Conservation (phyloP, 768 basidiomycete species). For the Boletus fagicola region DNA sequence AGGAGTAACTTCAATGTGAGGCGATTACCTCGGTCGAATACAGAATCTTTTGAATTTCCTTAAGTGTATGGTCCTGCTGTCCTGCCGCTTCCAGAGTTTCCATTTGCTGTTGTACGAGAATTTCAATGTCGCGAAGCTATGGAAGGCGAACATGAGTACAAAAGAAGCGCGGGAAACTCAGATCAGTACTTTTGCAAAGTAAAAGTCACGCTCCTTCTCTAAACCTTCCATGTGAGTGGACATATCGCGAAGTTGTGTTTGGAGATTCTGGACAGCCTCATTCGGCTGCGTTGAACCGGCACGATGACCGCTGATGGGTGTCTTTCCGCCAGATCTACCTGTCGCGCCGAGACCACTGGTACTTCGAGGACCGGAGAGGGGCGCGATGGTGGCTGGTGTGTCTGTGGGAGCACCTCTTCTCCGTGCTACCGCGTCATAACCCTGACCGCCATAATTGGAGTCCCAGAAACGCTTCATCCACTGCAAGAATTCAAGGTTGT, state of each 20-base stretch:
- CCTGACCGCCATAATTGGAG: conserved; percentile 80
- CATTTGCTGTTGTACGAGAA: conserved; percentile 79
- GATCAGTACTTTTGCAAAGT: conserved; percentile 85
- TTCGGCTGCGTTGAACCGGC: conserved; percentile 63
- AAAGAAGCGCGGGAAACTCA: conserved; percentile 5
- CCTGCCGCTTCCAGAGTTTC: conserved; percentile 59
- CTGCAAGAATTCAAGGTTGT: conserved; percentile 98
- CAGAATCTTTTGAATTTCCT: conserved; percentile 86
- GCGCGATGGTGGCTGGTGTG: conserved; percentile 75
- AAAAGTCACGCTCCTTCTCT: conserved; percentile 98
- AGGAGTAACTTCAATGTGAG: conserved; percentile 1
- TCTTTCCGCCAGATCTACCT: conserved; percentile 62
- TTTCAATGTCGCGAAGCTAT: conserved; percentile 94
- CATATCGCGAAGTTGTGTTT: conserved; percentile 80
- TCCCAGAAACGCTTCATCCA: conserved; percentile 99
- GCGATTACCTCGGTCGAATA: conserved; percentile 89
- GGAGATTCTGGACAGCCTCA: conserved; percentile 66
- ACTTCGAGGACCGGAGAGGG: conserved; percentile 47
- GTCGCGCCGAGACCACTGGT: conserved; percentile 37
- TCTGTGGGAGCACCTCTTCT: conserved; percentile 77
- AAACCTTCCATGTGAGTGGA: conserved; percentile 79
- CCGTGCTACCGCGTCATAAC: conserved; percentile 82
- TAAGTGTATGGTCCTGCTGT: conserved; percentile 59
- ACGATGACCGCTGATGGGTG: conserved; percentile 68
- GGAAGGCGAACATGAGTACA: conserved; percentile 2